These are phyloP conservation scores for Globisporangium viniferum DNA, from an alignment of 352 stramenopile species.

Conservation along the genomic window DNA sequence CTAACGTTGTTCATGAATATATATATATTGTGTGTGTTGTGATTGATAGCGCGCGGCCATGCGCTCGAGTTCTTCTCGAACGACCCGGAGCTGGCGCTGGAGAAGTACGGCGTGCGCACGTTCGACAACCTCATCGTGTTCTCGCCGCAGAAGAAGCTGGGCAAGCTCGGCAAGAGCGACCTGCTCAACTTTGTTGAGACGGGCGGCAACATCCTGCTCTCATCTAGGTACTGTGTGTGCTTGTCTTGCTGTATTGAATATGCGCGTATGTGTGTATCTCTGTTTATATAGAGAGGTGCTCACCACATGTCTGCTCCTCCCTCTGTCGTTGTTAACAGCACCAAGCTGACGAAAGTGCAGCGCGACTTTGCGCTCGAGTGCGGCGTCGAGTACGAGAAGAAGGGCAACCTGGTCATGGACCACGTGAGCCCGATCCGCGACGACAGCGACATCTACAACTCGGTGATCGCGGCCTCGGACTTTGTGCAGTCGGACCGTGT, in stretches of 20 bases:
- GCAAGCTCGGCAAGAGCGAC: conserved; percentile 61
- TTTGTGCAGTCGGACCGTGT: conserved; percentile 69
- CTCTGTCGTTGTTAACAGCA: conserved; percentile 16
- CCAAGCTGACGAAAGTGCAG: conserved; percentile 77
- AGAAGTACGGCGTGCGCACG: conserved; percentile 80
- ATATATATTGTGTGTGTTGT: neutral
- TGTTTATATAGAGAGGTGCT: neutral
- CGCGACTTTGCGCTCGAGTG: conserved; percentile 85
- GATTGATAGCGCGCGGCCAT: conserved; percentile 51
- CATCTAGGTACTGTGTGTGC: conserved; percentile 29
- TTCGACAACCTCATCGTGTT: conserved; percentile 92
- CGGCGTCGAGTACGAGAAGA: conserved; percentile 88
- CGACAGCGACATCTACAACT: conserved; percentile 71
- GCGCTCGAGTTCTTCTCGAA: conserved; percentile 57
- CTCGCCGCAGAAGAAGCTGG: conserved; percentile 77
- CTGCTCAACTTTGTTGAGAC: conserved; percentile 83
- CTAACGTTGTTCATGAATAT: neutral
- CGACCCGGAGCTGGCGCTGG: conserved; percentile 55
- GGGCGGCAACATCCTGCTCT: conserved; percentile 82
- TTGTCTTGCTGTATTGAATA: neutral
- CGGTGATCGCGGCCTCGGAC: conserved; percentile 62
- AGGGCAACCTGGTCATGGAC: conserved; percentile 86
- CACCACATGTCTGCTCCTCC: neutral
- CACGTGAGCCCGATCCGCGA: conserved; percentile 70
- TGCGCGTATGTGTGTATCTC: neutral